Evolutionary conservation across 257 asterid species (phyloP).

Genomic region (Gentiana macrophylla): DNA sequence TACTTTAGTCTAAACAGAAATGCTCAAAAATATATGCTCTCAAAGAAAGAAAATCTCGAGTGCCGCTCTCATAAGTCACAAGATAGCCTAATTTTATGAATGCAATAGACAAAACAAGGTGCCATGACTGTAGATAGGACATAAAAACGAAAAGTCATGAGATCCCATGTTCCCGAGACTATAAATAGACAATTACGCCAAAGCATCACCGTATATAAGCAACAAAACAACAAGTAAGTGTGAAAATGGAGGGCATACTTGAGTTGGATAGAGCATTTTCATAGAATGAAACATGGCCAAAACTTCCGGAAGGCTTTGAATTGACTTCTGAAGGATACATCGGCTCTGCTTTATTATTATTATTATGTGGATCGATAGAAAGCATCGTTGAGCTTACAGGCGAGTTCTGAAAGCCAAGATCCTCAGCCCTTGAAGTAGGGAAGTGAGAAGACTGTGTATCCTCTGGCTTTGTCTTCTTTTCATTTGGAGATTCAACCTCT

Average conservation of each 20-base stretch:
- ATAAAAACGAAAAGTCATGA: background rate
- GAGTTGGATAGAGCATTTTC: constrained; percentile 52
- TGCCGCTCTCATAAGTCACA: too few relatives aligned
- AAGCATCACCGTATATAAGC: background rate
- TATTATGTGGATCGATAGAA: constrained; percentile 33
- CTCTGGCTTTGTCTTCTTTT: constrained; percentile 71
- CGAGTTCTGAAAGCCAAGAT: constrained; percentile 53
- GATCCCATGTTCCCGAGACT: background rate
- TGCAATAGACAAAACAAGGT: too few relatives aligned
- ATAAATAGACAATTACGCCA: background rate
- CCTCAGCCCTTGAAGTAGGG: constrained; percentile 40
- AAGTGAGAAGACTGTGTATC: constrained; percentile 48
- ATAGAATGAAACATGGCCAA: constrained; percentile 59
- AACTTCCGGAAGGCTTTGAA: constrained; percentile 49
- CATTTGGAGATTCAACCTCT: constrained; percentile 88
- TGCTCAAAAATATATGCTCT: too few relatives aligned
- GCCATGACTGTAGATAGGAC: too few relatives aligned
- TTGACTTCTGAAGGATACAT: constrained; percentile 53
- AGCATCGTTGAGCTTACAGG: constrained; percentile 33
- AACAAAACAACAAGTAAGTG: background rate
- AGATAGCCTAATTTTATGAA: too few relatives aligned
- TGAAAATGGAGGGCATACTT: constrained; percentile 25
- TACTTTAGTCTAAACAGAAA: too few relatives aligned
- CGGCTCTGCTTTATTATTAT: constrained; percentile 48
- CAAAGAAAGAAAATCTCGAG: too few relatives aligned